Evolutionary conservation across 2,329 filamentous ascomycete species (phyloP).

Genomic region (Dryadomyces quercus-mongolicae): DNA sequence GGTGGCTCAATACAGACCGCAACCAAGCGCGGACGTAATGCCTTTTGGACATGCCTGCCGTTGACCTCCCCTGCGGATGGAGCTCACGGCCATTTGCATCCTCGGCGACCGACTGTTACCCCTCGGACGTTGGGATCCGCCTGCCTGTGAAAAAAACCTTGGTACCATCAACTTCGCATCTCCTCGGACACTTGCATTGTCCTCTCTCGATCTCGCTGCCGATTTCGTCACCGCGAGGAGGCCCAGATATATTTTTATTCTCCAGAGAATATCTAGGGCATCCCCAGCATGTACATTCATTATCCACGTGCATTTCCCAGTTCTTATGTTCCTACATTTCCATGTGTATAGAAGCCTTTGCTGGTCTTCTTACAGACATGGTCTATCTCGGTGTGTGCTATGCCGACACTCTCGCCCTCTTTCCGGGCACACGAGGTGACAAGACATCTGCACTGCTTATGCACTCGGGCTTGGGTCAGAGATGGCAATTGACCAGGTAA

Average conservation of each 20-base stretch:
- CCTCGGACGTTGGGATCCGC: conserved; percentile 38
- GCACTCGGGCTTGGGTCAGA: not conserved
- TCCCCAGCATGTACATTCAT: conserved; percentile 58
- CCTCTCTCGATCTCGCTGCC: conserved; percentile 33
- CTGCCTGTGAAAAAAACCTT: conserved; percentile 30
- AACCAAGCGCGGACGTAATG: conserved; percentile 55
- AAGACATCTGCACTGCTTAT: conserved; percentile 44
- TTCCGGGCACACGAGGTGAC: conserved; percentile 50
- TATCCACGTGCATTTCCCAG: conserved; percentile 65
- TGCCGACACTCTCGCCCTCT: conserved; percentile 45
- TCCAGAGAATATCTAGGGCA: conserved; percentile 56
- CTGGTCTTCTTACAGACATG: conserved; percentile 56
- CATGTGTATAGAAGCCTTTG: conserved; percentile 50
- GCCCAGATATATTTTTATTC: conserved; percentile 42
- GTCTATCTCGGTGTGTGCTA: conserved; percentile 66
- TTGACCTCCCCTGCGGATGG: conserved; percentile 26
- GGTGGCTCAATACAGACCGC: conserved; percentile 56
- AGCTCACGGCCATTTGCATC: conserved; percentile 12
- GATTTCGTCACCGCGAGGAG: conserved; percentile 27
- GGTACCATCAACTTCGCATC: conserved; percentile 37
- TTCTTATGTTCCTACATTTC: conserved; percentile 55
- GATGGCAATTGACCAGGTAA: not conserved
- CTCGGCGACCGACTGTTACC: conserved; percentile 29
- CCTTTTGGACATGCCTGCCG: conserved; percentile 34
- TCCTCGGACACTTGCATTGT: conserved; percentile 43